Evolutionary conservation across 2,329 filamentous ascomycete species (phyloP), one percentile per base, ranked within the genome.

Genomic region (Calonectria montana): DNA sequence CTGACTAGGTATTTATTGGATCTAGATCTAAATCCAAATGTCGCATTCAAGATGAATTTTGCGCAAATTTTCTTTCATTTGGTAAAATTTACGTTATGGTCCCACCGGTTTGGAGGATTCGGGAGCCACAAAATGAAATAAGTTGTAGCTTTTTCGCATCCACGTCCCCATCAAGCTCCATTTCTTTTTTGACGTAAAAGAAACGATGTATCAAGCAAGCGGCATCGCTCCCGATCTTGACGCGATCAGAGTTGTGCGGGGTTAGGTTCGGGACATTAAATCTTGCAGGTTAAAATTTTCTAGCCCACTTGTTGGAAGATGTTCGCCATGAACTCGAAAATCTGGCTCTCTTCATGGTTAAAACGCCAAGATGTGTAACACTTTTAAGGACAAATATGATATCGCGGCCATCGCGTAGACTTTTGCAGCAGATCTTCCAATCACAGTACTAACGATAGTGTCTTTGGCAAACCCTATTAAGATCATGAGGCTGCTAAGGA

Each of bases 11-110:
- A 29, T 50, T 31, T 18, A n/a, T 8, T n/a, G 27, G 25, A 55
- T 55, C 48, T 21, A 35, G 27, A 55, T 55, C 7, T 8, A 50
- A n/a, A 35, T n/a, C 2, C 18, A 29, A 29, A 3, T 31, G 21
- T 50, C 25, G 47, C 47, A 50, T 50, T 50, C 25, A 15, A 10
- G 47, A 10, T 29, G 15, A 27, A 4, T n/a, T 50, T 16, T 15
- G 18, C 48, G 27, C 48, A 18, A 27, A 35, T 21, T 31, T 55
- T 6, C 23, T 53, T 31, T 31, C n/a, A 21, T 53, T 31, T 53
- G 48, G 48, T 53, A 53, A 53, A n/a, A 21, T 31, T 53, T 53
- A 53, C 48, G 48, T 53, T 53, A 53, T 53, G 48, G 48, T 53
- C 48, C 48, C 48, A 53, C 48, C 21, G 16, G 4, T 18, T n/a